Conservation (phyloP, 495 filamentous ascomycete species). For the Xylaria grammica region DNA sequence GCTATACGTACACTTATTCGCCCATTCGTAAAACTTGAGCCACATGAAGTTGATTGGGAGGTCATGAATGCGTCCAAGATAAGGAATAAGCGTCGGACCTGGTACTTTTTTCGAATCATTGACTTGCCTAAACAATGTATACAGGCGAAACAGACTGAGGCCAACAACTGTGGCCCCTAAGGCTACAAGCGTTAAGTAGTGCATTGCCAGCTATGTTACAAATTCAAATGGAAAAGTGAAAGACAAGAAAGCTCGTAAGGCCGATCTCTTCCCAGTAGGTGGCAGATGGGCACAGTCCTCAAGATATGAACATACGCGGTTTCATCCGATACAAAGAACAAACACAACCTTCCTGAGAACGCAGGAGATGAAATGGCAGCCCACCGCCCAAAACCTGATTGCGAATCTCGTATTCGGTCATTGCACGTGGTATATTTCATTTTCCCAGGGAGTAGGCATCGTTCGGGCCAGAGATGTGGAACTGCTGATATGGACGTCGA, state of each 20-base stretch:
- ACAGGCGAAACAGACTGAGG: constrained; percentile 34
- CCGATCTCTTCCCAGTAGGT: neutral
- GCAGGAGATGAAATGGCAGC: neutral
- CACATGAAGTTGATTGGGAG: constrained; percentile 54
- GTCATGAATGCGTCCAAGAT: constrained; percentile 53
- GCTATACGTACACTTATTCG: constrained; percentile 38
- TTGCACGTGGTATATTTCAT: neutral
- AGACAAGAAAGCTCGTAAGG: neutral
- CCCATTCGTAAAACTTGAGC: constrained; percentile 60
- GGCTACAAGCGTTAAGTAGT: constrained; percentile 26
- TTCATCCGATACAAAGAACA: neutral
- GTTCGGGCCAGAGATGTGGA: neutral
- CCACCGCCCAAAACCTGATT: neutral
- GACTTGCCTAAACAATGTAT: constrained; percentile 37
- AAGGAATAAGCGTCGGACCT: constrained; percentile 46
- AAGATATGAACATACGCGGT: neutral
- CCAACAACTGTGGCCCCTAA: constrained; percentile 31
- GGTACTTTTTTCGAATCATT: constrained; percentile 41
- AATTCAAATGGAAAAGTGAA: neutral
- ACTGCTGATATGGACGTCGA: no score
- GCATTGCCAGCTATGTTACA: constrained; percentile 8
- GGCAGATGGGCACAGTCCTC: neutral
- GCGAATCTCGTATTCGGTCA: neutral
- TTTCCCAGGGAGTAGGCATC: neutral
- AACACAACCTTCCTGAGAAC: neutral